phyloP scores from a whole-genome alignment of 176 grass and related monocot species.

The Zea mays region Zm-B73-REFERENCE-NAM-5.0 NC_050096.1:31589001-31589500 shows the following conservation, averaged over 20 bases:
- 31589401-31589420: slow-evolving; percentile 97
- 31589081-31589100: slow-evolving; percentile 11
- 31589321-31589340: slow-evolving; percentile 30
- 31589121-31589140: slow-evolving; percentile 76
- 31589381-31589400: slow-evolving; percentile 88
- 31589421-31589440: slow-evolving; percentile 82
- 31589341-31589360: slow-evolving; percentile 18
- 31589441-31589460: slow-evolving; percentile 90
- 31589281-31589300: slow-evolving; percentile 91
- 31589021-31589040: slow-evolving; percentile 93
- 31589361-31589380: slow-evolving; percentile 28
- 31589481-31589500: slow-evolving; percentile 85
- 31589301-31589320: slow-evolving; percentile 71
- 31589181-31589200: slow-evolving; percentile 59
- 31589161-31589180: slow-evolving; percentile 87
- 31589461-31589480: slow-evolving; percentile 97
- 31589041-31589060: background rate
- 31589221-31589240: slow-evolving; percentile 84
- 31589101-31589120: slow-evolving; percentile 32
- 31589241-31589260: slow-evolving; percentile 92
- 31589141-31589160: slow-evolving; percentile 82
- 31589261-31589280: slow-evolving; percentile 91
- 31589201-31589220: slow-evolving; percentile 60
- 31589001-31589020: slow-evolving; percentile 84
- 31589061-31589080: slow-evolving; percentile 7